Evolutionary conservation across 78 protist species (phyloP).

Genomic region (Monosiga brevicollis): DNA sequence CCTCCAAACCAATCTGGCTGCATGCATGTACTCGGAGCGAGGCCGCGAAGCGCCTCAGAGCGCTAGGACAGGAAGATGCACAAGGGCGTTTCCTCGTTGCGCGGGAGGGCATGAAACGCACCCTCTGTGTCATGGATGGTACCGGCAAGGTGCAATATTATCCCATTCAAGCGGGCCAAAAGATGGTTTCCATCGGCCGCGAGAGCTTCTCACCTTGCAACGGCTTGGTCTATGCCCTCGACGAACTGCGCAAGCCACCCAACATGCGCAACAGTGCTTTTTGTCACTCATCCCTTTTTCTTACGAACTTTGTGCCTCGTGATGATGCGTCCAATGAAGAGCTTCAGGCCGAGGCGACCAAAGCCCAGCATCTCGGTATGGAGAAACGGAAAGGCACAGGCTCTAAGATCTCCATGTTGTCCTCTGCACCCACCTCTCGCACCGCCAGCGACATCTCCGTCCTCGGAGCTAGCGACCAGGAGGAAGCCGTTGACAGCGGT

Average conservation of each 20-base stretch:
- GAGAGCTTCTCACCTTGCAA: not conserved
- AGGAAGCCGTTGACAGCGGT: not conserved
- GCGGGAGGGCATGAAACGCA: not conserved
- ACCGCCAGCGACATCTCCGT: not conserved
- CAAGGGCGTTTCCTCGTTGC: not conserved
- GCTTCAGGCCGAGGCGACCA: not conserved
- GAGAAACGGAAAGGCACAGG: not conserved
- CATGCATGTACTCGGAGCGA: not conserved
- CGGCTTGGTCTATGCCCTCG: not conserved
- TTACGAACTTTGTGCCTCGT: too few species aligned
- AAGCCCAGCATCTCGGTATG: not conserved
- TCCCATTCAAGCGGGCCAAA: not conserved
- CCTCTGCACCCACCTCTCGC: not conserved
- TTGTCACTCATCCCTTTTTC: not conserved
- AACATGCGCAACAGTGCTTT: not conserved
- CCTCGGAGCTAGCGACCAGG: not conserved
- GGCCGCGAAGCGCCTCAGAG: not conserved
- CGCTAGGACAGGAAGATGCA: not conserved
- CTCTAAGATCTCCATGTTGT: not conserved
- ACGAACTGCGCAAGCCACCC: not conserved
- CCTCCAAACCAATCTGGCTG: not conserved
- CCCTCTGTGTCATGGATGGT: not conserved
- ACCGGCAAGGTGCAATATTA: not conserved
- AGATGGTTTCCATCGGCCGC: not conserved
- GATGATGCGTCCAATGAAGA: not conserved